Base-by-base conservation (phyloP, 179 eudicot species). In the Corrigiola litoralis region DNA sequence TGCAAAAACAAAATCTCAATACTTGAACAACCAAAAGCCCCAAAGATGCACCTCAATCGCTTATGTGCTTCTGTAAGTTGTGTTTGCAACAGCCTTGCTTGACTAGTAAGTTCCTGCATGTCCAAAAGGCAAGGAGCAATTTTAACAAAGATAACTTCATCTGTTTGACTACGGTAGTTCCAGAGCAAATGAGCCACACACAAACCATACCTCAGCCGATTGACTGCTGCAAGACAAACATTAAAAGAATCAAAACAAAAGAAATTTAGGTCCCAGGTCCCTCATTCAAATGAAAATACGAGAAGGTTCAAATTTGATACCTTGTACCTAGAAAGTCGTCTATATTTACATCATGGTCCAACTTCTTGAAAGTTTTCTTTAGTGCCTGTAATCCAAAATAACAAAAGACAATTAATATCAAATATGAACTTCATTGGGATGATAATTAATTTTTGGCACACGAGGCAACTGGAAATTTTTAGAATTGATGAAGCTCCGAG, bases 311-410 rank as follows among this genome's bases (percentile, higher is more conserved):
- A 31, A 70, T 40, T 21, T 53, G 68, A 52, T 74, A 92, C 98
- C 98, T 90, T 74, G 84, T 38, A 70, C 89, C 89, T 73, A 90
- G 65, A 69, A 90, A 92, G 31, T 86, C 95, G 58, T 87, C 84
- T 61, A 92, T 76, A 76, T 84, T 82, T 65, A 92, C 92, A 74
- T 92, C 94, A 72, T 90, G 97, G 68, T 92, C 97, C 70, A 88
- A 79, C 89, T 90, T 92, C 84, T 84, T 90, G 58, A 92, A 92
- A 60, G 96, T 92, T 73, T 92, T 90, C 85, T 82, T 92, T 75
- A 92, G 70, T 59, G 86, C 91, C 96, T 90, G 67, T 61, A 47
- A 9, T 20, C 2, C 20, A 46, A 46, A 10, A 49, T 18, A 23
- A 21, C 17, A 28, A 17, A 23, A 47, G 3, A 55, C 42, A 37